Conservation (phyloP, 2,329 filamentous ascomycete genomes). For the Cadophora sp. region DNA sequence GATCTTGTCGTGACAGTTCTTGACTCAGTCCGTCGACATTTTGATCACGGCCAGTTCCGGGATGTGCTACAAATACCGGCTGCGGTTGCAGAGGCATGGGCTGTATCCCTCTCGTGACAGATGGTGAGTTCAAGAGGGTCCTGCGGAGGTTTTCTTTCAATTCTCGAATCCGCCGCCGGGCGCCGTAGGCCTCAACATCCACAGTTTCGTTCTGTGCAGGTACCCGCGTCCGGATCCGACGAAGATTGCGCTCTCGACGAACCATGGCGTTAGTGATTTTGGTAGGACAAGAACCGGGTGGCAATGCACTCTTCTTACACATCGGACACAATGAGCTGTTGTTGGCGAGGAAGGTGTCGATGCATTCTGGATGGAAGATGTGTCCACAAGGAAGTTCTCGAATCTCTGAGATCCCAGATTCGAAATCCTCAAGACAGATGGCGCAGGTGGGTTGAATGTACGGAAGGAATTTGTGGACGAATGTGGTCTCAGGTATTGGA, state of each 20-base stretch:
- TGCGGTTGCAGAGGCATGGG: constrained; percentile 29
- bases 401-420: constrained; percentile 72
- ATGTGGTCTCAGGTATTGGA: constrained; percentile 22
- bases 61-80: constrained; percentile 27
- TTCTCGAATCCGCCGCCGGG: constrained; percentile 24
- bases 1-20: constrained; percentile 30
- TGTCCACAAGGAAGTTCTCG: constrained; percentile 89
- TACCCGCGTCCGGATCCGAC: constrained; percentile 49
- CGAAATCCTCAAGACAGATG: constrained; percentile 88
- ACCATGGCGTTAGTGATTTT: constrained; percentile 87
- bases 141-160: constrained; percentile 26
- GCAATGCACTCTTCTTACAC: constrained; percentile 86
- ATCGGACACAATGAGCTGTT: constrained; percentile 89
- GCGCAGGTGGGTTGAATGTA: constrained; percentile 82
- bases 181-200: constrained; percentile 16
- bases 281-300: constrained; percentile 67
- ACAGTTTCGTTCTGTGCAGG: constrained; percentile 31
- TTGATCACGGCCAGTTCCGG: constrained; percentile 10
- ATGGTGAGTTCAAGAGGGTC: constrained; percentile 15
- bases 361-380: constrained; percentile 92
- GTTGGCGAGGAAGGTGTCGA: constrained; percentile 80
- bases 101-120: constrained; percentile 5
- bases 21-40: constrained; percentile 17
- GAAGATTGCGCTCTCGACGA: constrained; percentile 74
- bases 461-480: constrained; percentile 47